Evolutionary conservation across 345 rosid species (phyloP), one percentile per base, ranked within the genome.

Genomic region (Citrus medica): DNA sequence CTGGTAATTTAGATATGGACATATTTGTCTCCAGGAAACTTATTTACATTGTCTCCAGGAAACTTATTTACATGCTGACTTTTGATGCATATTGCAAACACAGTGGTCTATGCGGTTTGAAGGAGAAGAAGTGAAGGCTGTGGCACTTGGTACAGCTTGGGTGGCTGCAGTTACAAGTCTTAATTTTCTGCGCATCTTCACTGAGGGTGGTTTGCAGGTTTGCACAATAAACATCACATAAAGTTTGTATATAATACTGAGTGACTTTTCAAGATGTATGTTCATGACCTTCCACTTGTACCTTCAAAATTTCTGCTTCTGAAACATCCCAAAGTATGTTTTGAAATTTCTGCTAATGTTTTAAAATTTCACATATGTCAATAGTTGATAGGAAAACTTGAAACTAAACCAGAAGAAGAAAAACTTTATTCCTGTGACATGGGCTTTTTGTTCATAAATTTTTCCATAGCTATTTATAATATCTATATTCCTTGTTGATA

Each of bases 51-150:
- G 17, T 28, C 22, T 76, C 30, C 46, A 9, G 30, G 38, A 22
- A 38, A 10, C 72, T 68, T 75, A 48, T 12, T 69, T 56, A 63
- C 74, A 56, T 83, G 60, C 83, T 87, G 79, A 70, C 64, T 61
- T 78, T 81, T 82, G 76, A 69, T 79, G 32, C 77, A 4, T 76
- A 33, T 63, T 83, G 69, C 76, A 77, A 82, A 73, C 67, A n/a
- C 84, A 94, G 99, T 96, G 98, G 99, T 94, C 97, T 67, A 92
- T 94, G 99, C 91, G 98, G 66, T 92, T 96, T 83, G 99, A 90
- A 88, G 97, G 92, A 51, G 99, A 96, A 89, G 98, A 94, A 85
- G 98, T 96, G 82, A 91, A 91, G 83, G 95, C 85, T 72, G 97
- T 96, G 19, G 92, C 97, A 37, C 88, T 92, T 61, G 99, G 99